phyloP scores from a whole-genome alignment of 306 rosid species.

The Lupinus albus region DNA sequence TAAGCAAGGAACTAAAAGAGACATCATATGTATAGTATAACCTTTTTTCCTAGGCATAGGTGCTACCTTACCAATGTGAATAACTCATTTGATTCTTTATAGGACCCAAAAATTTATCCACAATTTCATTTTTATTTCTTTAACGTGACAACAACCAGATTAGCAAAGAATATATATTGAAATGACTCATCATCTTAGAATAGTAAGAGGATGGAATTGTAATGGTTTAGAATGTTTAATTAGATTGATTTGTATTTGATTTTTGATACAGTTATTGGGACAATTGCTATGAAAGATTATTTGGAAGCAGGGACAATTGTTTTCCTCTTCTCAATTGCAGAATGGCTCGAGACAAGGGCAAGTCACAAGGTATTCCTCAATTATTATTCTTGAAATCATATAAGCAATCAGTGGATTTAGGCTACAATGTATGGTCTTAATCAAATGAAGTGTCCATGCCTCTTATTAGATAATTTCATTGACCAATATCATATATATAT shows the following conservation, averaged over 20 bases:
- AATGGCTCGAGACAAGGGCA: constrained; percentile 91
- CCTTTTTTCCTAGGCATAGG: neutral
- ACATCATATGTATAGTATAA: neutral
- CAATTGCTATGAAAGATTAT: constrained; percentile 71
- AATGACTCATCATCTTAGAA: neutral
- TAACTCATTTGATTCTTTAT: too few relatives aligned
- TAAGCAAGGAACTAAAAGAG: neutral
- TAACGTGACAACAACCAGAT: neutral
- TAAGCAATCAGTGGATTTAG: too few relatives aligned
- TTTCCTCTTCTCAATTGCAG: constrained; percentile 84
- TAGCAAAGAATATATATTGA: neutral
- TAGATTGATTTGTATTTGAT: neutral
- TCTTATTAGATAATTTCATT: too few relatives aligned
- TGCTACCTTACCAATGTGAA: too few relatives aligned
- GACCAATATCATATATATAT: too few relatives aligned
- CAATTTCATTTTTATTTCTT: too few relatives aligned
- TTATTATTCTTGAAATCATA: too few relatives aligned
- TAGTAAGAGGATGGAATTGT: too few relatives aligned
- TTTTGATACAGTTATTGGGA: constrained; percentile 66
- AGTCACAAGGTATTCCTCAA: constrained; percentile 64
- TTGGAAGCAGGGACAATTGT: constrained; percentile 91
- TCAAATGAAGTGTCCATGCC: too few relatives aligned
- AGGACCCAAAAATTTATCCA: too few relatives aligned
- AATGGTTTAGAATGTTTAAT: neutral
- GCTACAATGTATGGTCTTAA: too few relatives aligned